phyloP scores from a whole-genome alignment of 192 early-diverging fungal genomes.

The Entomortierella parvispora region DNA sequence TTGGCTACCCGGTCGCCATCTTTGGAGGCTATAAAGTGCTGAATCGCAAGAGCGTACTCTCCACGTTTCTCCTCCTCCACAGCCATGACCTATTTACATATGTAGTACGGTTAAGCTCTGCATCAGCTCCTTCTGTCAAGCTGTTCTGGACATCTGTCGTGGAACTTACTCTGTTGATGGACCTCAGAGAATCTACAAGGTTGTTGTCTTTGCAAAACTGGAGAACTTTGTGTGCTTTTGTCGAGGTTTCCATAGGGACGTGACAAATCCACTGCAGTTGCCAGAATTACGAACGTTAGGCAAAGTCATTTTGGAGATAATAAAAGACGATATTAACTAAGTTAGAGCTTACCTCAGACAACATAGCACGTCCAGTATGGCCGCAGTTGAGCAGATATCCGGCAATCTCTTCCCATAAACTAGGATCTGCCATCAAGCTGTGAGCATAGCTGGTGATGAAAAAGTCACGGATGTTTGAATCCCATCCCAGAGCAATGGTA shows the following conservation, averaged over 20 bases:
- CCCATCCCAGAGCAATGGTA: slow-evolving; percentile 9
- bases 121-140: too few species aligned
- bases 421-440: slow-evolving; percentile 38
- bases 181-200: slow-evolving; percentile 40
- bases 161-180: slow-evolving; percentile 58
- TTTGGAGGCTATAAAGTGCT: slow-evolving; percentile 63
- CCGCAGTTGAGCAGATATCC: slow-evolving; percentile 39
- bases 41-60: slow-evolving; percentile 67
- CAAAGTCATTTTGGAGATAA: slow-evolving; percentile 12
- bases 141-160: too few species aligned
- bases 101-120: background rate
- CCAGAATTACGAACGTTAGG: slow-evolving; percentile 3
- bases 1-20: slow-evolving; percentile 59
- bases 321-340: background rate
- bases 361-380: slow-evolving; percentile 18
- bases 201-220: slow-evolving; percentile 56
- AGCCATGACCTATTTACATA: slow-evolving; percentile 41
- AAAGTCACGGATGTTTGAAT: slow-evolving; percentile 52
- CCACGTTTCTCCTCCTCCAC: slow-evolving; percentile 63
- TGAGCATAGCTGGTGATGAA: slow-evolving; percentile 51
- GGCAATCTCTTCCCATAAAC: slow-evolving; percentile 47
- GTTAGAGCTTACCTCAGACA: slow-evolving; percentile 23
- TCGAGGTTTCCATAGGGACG: slow-evolving; percentile 62
- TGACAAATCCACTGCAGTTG: slow-evolving; percentile 59
- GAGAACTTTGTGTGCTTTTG: slow-evolving; percentile 63